phyloP scores from a whole-genome alignment of 2,329 filamentous ascomycete species.

The Gnomoniopsis sp. region DNA sequence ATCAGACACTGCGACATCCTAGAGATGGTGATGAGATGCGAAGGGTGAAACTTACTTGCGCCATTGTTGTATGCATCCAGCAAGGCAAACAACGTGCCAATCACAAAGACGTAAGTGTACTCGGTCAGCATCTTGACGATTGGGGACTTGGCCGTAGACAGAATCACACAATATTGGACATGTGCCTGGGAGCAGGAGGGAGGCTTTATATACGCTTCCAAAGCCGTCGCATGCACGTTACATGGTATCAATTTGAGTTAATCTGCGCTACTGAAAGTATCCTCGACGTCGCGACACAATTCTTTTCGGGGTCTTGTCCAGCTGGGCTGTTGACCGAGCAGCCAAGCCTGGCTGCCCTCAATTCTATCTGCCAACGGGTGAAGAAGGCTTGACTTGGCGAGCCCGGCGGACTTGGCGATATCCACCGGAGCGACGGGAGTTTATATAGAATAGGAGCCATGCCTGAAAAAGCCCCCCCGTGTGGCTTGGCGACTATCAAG shows the following conservation, averaged over 20 bases:
- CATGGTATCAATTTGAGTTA: too few relatives aligned
- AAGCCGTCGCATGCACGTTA: too few relatives aligned
- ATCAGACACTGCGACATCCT: not conserved
- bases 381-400: slow-evolving; percentile 8
- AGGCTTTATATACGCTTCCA: not conserved
- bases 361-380: not conserved
- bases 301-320: slow-evolving; percentile 4
- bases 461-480: slow-evolving; percentile 5
- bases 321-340: not conserved
- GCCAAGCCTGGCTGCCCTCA: slow-evolving; percentile 9
- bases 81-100: slow-evolving; percentile 73
- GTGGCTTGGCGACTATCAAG: slow-evolving; percentile 5
- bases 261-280: too few relatives aligned
- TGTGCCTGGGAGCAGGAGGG: not conserved
- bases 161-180: too few relatives aligned
- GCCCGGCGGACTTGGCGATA: not conserved
- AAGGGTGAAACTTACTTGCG: slow-evolving; percentile 52
- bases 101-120: slow-evolving; percentile 70
- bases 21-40: not conserved
- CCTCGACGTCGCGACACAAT: not conserved
- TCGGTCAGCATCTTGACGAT: slow-evolving; percentile 54
- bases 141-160: not conserved
- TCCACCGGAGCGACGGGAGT: not conserved
- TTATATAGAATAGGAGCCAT: slow-evolving; percentile 4
- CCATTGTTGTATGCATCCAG: slow-evolving; percentile 78